Percentiles rank a stretch among this genome's conserved stretches.
phyloP scores from a whole-genome alignment of 257 asterid genomes.

The Solanum lignicaule region DNA sequence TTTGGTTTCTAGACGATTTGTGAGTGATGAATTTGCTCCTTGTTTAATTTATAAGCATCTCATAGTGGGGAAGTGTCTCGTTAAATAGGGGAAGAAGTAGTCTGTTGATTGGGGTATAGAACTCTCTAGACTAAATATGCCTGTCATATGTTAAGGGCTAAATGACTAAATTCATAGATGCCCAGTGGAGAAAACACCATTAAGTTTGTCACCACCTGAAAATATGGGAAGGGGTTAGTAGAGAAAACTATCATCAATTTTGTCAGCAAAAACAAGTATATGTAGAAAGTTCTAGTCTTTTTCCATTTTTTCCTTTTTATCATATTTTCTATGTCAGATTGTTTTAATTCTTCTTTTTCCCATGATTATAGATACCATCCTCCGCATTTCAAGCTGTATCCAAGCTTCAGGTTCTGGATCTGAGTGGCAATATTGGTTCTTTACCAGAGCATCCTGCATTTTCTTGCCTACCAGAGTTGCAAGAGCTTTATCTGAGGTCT shows the following conservation, averaged over 20 bases:
- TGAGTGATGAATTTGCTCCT: background rate
- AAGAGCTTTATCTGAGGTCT: slow-evolving; percentile 91
- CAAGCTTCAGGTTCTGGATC: slow-evolving; percentile 84
- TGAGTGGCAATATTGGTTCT: slow-evolving; percentile 62
- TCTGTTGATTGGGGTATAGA: background rate
- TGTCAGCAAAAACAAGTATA: background rate
- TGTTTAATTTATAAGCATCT: background rate
- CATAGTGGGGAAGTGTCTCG: background rate
- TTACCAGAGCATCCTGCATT: slow-evolving; percentile 65
- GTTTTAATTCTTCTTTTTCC: background rate
- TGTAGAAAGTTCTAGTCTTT: background rate
- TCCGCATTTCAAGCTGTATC: slow-evolving; percentile 64
- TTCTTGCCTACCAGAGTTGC: slow-evolving; percentile 62
- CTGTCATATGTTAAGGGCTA: background rate
- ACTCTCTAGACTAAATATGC: background rate
- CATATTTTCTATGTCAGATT: background rate
- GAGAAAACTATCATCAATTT: background rate
- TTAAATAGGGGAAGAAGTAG: background rate
- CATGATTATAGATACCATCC: slow-evolving; percentile 50
- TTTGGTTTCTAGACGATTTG: background rate
- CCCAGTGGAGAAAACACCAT: background rate
- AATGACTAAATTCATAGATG: background rate
- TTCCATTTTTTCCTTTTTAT: background rate
- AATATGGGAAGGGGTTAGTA: background rate
- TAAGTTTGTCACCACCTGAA: background rate